Evolutionary conservation across 768 basidiomycete species (phyloP).

Genomic region (Cytidiella melzeri): DNA sequence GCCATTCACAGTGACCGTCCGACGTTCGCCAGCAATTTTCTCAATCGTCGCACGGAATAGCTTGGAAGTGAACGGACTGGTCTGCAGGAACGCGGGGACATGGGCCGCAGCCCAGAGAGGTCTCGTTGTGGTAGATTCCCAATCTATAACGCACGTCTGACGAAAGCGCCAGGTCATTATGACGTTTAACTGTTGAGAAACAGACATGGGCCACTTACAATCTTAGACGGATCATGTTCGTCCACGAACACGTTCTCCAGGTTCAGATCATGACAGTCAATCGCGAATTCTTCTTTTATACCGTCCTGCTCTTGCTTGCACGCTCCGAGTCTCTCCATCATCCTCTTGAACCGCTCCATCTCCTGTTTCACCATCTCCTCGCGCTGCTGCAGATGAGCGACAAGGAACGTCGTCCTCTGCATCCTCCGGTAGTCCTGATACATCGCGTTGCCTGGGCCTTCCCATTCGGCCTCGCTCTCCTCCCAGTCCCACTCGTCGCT

Average conservation of each 20-base stretch:
- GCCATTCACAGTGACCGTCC: constrained; percentile 16
- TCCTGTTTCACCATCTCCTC: constrained; percentile 61
- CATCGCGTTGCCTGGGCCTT: constrained; percentile 70
- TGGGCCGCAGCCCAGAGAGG: constrained; percentile 85
- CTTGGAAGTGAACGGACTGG: constrained; percentile 67
- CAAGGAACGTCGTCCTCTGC: constrained; percentile 73
- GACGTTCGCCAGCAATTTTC: constrained; percentile 33
- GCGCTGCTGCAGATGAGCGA: constrained; percentile 61
- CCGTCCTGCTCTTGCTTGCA: constrained; percentile 22
- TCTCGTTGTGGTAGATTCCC: constrained; percentile 86
- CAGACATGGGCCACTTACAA: constrained; percentile 45
- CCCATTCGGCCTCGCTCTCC: constrained; percentile 78
- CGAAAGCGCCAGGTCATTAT: background rate
- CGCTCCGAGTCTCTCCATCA: constrained; percentile 56
- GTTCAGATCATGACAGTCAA: constrained; percentile 85
- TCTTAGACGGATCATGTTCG: constrained; percentile 53
- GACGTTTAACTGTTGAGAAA: background rate
- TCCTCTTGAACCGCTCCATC: constrained; percentile 61
- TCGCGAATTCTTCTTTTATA: constrained; percentile 55
- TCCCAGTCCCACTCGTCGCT: constrained; percentile 75
- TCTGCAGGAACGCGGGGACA: constrained; percentile 71
- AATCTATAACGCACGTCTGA: constrained; percentile 84
- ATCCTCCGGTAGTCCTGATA: constrained; percentile 79
- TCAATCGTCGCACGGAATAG: constrained; percentile 63
- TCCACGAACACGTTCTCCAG: constrained; percentile 84